A percentile compares a stretch with the other conserved stretches of the same genome.
phyloP scores from a whole-genome alignment of 225 moss, liverwort and hornwort genomes.

The Marchantia paleacea region DNA sequence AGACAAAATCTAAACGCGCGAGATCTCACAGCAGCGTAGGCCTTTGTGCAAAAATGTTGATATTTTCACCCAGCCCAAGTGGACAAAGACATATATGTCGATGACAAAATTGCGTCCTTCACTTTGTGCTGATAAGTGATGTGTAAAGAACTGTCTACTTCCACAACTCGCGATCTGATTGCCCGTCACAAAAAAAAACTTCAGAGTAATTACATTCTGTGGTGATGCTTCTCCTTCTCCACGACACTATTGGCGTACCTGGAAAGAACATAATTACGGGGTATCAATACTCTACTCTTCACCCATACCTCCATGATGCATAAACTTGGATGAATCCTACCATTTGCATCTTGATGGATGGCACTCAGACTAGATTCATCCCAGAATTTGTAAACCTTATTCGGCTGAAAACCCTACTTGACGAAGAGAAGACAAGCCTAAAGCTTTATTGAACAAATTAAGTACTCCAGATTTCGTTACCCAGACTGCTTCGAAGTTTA shows the following conservation, averaged over 20 bases:
- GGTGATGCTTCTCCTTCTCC: constrained; percentile 46
- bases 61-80: constrained; percentile 12
- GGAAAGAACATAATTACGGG: not conserved
- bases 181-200: not conserved
- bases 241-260: constrained; percentile 38
- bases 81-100: not conserved
- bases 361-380: no score
- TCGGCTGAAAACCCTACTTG: not conserved
- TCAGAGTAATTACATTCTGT: constrained; percentile 24
- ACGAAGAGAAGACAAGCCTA: not conserved
- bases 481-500: no score
- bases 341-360: not conserved
- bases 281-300: not conserved
- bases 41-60: not conserved
- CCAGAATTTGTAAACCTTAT: not conserved
- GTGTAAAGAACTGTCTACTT: not conserved
- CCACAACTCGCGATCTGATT: not conserved
- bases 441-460: not conserved
- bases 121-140: not conserved
- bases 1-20: not conserved
- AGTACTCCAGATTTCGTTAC: no score
- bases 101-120: not conserved
- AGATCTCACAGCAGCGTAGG: not conserved
- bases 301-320: not conserved
- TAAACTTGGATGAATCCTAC: not conserved